phyloP scores from a whole-genome alignment of 2,329 filamentous ascomycete species.

The Magnaporthiopsis rhizophila region DNA sequence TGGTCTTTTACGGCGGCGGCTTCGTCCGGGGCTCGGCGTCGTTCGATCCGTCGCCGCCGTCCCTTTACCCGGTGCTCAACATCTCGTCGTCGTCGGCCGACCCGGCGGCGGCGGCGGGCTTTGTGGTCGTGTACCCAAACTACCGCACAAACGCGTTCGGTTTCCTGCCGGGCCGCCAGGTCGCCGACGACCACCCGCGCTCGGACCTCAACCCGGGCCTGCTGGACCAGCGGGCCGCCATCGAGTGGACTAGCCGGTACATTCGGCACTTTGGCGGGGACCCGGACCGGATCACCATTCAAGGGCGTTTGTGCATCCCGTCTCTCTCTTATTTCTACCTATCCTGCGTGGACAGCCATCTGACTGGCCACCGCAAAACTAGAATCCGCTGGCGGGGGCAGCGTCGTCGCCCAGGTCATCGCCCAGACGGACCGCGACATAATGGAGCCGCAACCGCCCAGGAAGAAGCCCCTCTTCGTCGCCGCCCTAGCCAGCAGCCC shows the following conservation, averaged over 20 bases:
- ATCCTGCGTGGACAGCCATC: not conserved
- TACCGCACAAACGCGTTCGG: conserved; percentile 51
- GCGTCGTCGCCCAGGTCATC: conserved; percentile 43
- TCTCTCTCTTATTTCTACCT: not conserved
- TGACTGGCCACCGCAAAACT: not conserved
- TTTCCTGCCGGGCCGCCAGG: conserved; percentile 40
- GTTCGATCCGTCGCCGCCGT: conserved; percentile 43
- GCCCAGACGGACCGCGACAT: conserved; percentile 19
- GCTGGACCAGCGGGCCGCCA: conserved; percentile 40
- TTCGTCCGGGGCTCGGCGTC: conserved; percentile 50
- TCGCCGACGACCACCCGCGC: conserved; percentile 28
- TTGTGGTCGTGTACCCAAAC: conserved; percentile 37
- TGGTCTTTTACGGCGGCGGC: conserved; percentile 53
- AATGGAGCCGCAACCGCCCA: too few relatives aligned
- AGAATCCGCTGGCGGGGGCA: conserved; percentile 45
- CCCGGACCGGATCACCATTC: conserved; percentile 37
- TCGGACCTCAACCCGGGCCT: conserved; percentile 44
- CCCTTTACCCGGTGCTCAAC: conserved; percentile 50
- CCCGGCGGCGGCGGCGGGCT: too few relatives aligned
- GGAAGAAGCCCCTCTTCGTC: too few relatives aligned
- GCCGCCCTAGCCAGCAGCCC: conserved; percentile 34
- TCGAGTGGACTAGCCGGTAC: conserved; percentile 40
- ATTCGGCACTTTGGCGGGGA: conserved; percentile 40
- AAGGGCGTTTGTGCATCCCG: conserved; percentile 28
- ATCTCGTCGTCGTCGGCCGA: too few relatives aligned